Evolutionary conservation across 108 stramenopile species (phyloP).

Genomic region (Stephanodiscus triporus): DNA sequence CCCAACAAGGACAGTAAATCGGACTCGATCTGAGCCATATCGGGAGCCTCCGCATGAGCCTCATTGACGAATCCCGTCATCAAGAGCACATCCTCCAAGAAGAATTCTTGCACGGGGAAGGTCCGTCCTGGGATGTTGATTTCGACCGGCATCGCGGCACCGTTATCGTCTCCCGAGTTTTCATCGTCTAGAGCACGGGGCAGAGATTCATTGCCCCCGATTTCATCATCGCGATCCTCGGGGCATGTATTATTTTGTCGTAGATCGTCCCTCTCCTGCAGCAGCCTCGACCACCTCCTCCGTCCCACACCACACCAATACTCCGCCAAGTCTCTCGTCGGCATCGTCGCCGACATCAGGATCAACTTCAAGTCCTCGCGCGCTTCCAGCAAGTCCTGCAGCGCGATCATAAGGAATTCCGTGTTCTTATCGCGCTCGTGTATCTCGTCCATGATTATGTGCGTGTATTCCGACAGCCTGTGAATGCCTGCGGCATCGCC

Average conservation of each 20-base stretch:
- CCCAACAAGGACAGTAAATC: conserved; percentile 50
- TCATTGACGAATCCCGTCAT: conserved; percentile 63
- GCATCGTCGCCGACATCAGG: conserved; percentile 81
- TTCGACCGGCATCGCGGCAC: conserved; percentile 53
- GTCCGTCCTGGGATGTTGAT: conserved; percentile 84
- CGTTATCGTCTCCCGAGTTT: conserved; percentile 27
- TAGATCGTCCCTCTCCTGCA: neutral
- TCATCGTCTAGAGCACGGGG: conserved; percentile 5
- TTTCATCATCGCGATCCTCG: neutral
- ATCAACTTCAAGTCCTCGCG: conserved; percentile 71
- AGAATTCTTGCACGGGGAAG: conserved; percentile 80
- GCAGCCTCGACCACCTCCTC: conserved; percentile 7
- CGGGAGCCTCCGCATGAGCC: conserved; percentile 29
- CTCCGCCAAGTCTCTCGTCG: conserved; percentile 59
- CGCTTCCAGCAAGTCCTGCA: conserved; percentile 74
- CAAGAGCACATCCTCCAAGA: conserved; percentile 72
- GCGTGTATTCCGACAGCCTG: conserved; percentile 63
- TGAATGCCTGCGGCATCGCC: conserved; percentile 4
- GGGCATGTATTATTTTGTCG: neutral
- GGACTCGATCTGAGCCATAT: conserved; percentile 54
- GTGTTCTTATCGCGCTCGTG: conserved; percentile 92
- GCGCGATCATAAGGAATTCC: conserved; percentile 90
- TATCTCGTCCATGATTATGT: conserved; percentile 95
- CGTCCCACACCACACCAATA: conserved; percentile 59
- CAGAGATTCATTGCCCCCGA: conserved; percentile 2